Conservation (phyloP, 1,139 yeast species). For the Suhomyces taliae region DNA sequence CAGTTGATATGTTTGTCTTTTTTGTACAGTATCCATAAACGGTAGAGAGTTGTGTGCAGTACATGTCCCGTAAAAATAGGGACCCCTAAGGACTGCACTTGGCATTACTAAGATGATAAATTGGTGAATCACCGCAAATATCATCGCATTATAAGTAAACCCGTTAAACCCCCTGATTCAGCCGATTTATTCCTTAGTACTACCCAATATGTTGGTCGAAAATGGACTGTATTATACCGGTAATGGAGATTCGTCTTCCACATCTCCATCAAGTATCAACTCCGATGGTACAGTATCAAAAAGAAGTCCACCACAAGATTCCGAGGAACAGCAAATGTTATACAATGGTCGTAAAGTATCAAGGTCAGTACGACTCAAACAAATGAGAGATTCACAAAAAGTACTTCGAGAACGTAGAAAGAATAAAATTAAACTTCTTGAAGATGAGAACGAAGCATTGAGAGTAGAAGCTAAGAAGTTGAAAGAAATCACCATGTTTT, state of each 20-base stretch:
- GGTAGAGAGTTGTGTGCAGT: too few relatives aligned
- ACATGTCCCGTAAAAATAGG: too few relatives aligned
- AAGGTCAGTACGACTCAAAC: constrained; percentile 7
- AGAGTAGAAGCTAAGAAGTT: constrained; percentile 1
- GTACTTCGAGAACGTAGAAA: constrained; percentile 8
- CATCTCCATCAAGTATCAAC: not conserved
- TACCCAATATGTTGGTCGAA: not conserved
- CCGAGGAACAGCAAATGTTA: constrained; percentile 3
- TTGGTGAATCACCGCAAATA: too few relatives aligned
- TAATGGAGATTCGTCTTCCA: not conserved
- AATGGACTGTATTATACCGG: not conserved
- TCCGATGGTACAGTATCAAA: not conserved
- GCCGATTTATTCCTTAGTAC: too few relatives aligned
- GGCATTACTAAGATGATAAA: too few relatives aligned
- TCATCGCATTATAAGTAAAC: too few relatives aligned
- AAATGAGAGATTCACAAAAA: constrained; percentile 12
- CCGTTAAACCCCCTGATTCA: too few relatives aligned
- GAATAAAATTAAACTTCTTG: constrained; percentile 5
- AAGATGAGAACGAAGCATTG: constrained; percentile 5
- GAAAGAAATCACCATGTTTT: not conserved
- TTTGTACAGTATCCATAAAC: too few relatives aligned
- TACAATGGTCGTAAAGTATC: constrained; percentile 7
- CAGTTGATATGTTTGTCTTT: too few relatives aligned
- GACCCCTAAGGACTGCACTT: too few relatives aligned
- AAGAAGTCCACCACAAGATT: not conserved